Evolutionary conservation across 1,284 basidiomycete genomes (phyloP).

Genomic region (Ceratobasidium sp.): DNA sequence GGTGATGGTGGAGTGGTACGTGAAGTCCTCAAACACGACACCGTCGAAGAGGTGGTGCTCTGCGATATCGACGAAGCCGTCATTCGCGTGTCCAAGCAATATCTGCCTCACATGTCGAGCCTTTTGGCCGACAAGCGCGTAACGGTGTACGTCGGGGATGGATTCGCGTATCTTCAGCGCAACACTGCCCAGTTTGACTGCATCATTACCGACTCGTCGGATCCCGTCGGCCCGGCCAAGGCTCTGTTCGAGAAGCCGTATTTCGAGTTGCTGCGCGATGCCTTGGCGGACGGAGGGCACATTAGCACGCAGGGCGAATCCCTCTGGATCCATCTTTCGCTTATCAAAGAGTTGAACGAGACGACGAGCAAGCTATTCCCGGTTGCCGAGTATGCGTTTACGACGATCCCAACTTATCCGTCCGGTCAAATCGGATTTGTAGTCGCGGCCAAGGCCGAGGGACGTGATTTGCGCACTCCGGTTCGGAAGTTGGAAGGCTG

Average conservation of each 20-base stretch:
- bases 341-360: constrained; percentile 82
- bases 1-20: constrained; percentile 97
- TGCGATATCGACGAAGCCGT: constrained; percentile 99
- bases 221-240: constrained; percentile 95
- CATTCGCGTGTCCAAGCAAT: constrained; percentile 91
- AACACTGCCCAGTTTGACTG: constrained; percentile 93
- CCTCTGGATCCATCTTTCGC: constrained; percentile 91
- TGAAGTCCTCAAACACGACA: constrained; percentile 94
- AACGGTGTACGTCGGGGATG: constrained; percentile 91
- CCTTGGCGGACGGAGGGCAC: constrained; percentile 88
- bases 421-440: constrained; percentile 97
- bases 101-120: constrained; percentile 92
- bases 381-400: constrained; percentile 90
- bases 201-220: constrained; percentile 98
- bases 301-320: constrained; percentile 98
- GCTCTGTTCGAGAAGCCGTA: constrained; percentile 97
- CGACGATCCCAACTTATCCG: constrained; percentile 97
- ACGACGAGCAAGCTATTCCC: constrained; percentile 84
- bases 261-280: constrained; percentile 92
- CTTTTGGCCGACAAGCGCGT: constrained; percentile 87
- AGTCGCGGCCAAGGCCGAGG: constrained; percentile 82
- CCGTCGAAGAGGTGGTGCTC: constrained; percentile 91
- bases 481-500: constrained; percentile 73
- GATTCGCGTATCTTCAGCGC: constrained; percentile 95
- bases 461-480: constrained; percentile 74